A percentile compares a stretch with the other conserved stretches of the same genome.
These are phyloP conservation scores for Nitzschia inconspicua DNA, from an alignment of 108 stramenopile species.

Conservation along the genomic window DNA sequence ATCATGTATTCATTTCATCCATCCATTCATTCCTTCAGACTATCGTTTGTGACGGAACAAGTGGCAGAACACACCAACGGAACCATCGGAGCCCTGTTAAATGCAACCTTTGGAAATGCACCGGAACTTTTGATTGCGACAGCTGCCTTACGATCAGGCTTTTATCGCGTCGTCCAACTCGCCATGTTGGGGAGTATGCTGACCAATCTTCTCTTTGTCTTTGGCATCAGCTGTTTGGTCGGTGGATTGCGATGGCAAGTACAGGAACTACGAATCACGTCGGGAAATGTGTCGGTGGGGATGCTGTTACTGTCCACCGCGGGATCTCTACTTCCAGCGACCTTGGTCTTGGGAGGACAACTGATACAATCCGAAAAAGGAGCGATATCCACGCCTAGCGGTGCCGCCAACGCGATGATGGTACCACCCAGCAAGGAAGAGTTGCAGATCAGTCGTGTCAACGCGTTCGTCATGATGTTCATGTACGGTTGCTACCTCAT, in stretches of 20 bases:
- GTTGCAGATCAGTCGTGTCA: slow-evolving; percentile 72
- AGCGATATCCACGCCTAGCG: neutral
- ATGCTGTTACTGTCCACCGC: slow-evolving; percentile 74
- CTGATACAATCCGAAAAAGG: neutral
- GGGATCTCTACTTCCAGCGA: slow-evolving; percentile 73
- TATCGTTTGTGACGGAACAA: slow-evolving; percentile 92
- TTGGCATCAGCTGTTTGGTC: slow-evolving; percentile 81
- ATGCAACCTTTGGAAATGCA: slow-evolving; percentile 94
- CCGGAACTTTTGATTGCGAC: slow-evolving; percentile 87
- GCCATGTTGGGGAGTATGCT: slow-evolving; percentile 89
- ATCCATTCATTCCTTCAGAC: slow-evolving; percentile 17
- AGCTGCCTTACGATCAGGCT: slow-evolving; percentile 82
- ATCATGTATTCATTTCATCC: neutral
- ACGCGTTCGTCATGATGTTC: slow-evolving; percentile 79
- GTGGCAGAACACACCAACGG: slow-evolving; percentile 90
- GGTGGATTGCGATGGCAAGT: slow-evolving; percentile 87
- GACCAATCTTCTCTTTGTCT: slow-evolving; percentile 86
- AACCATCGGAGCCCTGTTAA: slow-evolving; percentile 90
- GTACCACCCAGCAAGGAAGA: slow-evolving; percentile 51
- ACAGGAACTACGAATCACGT: slow-evolving; percentile 72
- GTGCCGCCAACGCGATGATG: slow-evolving; percentile 11
- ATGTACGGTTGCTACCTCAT: slow-evolving; percentile 72
- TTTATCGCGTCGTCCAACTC: slow-evolving; percentile 86
- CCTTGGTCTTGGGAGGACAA: slow-evolving; percentile 68
- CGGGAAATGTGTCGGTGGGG: slow-evolving; percentile 71